Evolutionary conservation across 805 yeast species (phyloP), one percentile per base, ranked within the genome.

Genomic region (Nakazawaea wyomingensis): DNA sequence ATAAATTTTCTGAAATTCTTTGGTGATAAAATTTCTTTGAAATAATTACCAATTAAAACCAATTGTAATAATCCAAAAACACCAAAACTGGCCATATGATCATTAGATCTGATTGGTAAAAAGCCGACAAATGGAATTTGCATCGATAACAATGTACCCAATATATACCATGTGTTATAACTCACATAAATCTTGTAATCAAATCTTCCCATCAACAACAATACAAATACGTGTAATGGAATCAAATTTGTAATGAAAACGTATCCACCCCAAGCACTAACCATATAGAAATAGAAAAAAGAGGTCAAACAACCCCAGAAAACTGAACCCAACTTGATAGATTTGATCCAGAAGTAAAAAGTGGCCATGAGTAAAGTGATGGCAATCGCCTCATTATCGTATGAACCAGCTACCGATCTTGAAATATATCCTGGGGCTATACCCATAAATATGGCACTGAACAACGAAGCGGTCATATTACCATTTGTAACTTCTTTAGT

Each of bases 221-320:
- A 71, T 39, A 88, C 90, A 58, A 93, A 90, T 20, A 90, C 89
- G 61, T 93, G 99, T 54, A 93, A 71, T 37, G 99, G 99, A 55
- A 93, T 88, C 72, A 95, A 80, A 68, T 93, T 93, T 47, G 99
- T 93, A 66, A 93, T 95, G 72, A 93, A 93, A 41, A 95, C 99
- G 61, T 93, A 93, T 21, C 99, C 99, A 71, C 99, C 99, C 97
- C 99, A 90, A 10, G 99, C 99, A 37, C 95, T 82, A 41, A 93
- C 99, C 99, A 93, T 93, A 73, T 93, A 93, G 66, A 95, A 93
- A 69, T 95, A 93, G 55, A 81, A 84, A 27, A 88, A 60, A 1
- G 99, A 95, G 22, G 97, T 80, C 53, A 84, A 67, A 2, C 91
- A 71, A 9, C 88, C 93, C 71, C 81, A 87, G 51, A 86, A 74